Conservation (phyloP, 2,329 filamentous ascomycete species). For the Stylonectria norvegica region DNA sequence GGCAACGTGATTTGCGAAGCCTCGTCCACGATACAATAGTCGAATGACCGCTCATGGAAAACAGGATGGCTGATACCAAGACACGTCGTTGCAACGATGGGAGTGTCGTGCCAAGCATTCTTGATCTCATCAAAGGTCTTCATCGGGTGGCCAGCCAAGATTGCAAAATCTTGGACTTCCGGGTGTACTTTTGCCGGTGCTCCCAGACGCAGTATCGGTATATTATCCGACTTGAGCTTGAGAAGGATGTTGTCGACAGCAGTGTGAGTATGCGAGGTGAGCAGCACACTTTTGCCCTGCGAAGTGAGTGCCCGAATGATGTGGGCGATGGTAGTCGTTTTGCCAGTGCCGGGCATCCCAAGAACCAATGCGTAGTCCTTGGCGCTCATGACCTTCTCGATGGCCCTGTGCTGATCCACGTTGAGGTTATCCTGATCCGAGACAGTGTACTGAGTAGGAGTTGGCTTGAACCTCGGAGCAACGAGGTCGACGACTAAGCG, state of each 20-base stretch:
- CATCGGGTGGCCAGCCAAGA: conserved; percentile 70
- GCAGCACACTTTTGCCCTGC: conserved; percentile 85
- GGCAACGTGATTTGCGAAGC: conserved; percentile 96
- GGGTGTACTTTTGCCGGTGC: conserved; percentile 81
- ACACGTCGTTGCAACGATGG: conserved; percentile 92
- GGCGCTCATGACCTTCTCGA: conserved; percentile 93
- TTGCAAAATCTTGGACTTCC: conserved; percentile 81
- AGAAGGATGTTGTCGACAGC: conserved; percentile 97
- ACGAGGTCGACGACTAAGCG: conserved; percentile 75
- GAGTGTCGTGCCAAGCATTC: conserved; percentile 77
- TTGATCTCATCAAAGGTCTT: conserved; percentile 79
- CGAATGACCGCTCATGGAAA: conserved; percentile 85
- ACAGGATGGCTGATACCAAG: conserved; percentile 85
- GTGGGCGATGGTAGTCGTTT: conserved; percentile 96
- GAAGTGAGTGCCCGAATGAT: conserved; percentile 88
- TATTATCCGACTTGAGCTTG: conserved; percentile 77
- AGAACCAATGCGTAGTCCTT: conserved; percentile 95
- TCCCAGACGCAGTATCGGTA: conserved; percentile 80
- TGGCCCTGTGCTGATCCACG: conserved; percentile 78
- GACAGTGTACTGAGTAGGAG: conserved; percentile 61
- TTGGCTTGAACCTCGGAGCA: conserved; percentile 68
- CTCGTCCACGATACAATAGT: conserved; percentile 98
- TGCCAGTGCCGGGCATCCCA: conserved; percentile 97
- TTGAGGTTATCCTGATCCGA: conserved; percentile 69
- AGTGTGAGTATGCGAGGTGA: conserved; percentile 95